Evolutionary conservation across 352 stramenopile species (phyloP).

Genomic region (Phytophthora capsici): DNA sequence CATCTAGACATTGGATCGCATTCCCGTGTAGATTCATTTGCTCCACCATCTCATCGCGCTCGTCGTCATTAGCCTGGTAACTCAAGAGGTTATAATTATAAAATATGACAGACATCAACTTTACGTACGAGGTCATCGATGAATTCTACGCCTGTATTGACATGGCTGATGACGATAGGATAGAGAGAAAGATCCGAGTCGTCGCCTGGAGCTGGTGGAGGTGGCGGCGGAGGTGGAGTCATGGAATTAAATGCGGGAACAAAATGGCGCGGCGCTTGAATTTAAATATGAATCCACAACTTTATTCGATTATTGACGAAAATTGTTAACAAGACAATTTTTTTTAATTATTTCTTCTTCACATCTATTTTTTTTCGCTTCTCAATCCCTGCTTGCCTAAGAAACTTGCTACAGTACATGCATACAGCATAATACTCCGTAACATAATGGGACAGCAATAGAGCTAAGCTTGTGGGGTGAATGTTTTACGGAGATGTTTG

Average conservation of each 20-base stretch:
- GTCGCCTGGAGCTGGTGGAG: constrained; percentile 3
- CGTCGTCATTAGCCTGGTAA: constrained; percentile 37
- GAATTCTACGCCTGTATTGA: constrained; percentile 46
- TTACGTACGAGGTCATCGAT: constrained; percentile 50
- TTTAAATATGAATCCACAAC: constrained; percentile 17
- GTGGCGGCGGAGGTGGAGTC: constrained; percentile 3
- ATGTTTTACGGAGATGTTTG: too few species aligned
- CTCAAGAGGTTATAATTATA: not conserved
- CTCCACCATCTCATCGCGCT: constrained; percentile 56
- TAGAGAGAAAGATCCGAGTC: constrained; percentile 9
- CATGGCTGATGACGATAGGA: constrained; percentile 36
- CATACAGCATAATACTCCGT: too few species aligned
- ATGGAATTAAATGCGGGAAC: not conserved
- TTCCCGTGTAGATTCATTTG: constrained; percentile 87
- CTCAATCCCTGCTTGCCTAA: too few species aligned
- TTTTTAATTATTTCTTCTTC: too few species aligned
- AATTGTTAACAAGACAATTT: too few species aligned
- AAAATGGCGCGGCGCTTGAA: constrained; percentile 11
- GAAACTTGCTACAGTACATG: too few species aligned
- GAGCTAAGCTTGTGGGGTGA: too few species aligned
- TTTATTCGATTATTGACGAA: too few species aligned
- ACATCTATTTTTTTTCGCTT: too few species aligned
- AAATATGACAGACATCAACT: not conserved
- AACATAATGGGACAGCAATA: too few species aligned
- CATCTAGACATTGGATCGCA: constrained; percentile 64